A percentile compares a stretch with the other conserved stretches of the same genome.
These are phyloP conservation scores for Asterella californica DNA, from an alignment of 225 moss, liverwort and hornwort genomes.

Conservation along the genomic window DNA sequence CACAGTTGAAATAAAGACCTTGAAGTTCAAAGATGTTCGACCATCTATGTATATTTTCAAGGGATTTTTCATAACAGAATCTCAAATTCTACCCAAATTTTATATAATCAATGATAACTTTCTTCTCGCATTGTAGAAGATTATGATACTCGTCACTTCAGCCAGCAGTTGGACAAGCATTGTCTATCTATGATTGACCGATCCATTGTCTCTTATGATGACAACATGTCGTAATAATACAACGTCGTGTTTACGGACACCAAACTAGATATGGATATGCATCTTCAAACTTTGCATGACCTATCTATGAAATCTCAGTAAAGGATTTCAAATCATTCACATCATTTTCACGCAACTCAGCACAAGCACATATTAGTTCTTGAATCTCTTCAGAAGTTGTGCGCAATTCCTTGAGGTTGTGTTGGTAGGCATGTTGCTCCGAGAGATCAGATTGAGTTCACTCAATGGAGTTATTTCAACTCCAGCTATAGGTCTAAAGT, in stretches of 20 bases:
- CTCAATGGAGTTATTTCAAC: too few relatives aligned
- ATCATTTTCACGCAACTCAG: slow-evolving; percentile 60
- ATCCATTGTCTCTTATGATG: slow-evolving; percentile 58
- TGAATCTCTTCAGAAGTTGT: slow-evolving; percentile 53
- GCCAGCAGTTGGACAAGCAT: slow-evolving; percentile 62
- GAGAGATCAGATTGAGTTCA: background rate
- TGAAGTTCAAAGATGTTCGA: too few relatives aligned
- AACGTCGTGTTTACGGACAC: too few relatives aligned
- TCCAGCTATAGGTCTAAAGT: too few relatives aligned
- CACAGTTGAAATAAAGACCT: too few relatives aligned
- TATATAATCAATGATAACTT: background rate
- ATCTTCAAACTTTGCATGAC: background rate
- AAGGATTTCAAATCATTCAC: slow-evolving; percentile 34
- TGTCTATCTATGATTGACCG: slow-evolving; percentile 76
- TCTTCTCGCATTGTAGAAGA: slow-evolving; percentile 44
- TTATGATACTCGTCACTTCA: slow-evolving; percentile 50
- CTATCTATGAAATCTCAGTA: background rate
- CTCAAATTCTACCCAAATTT: background rate
- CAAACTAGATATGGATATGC: too few relatives aligned
- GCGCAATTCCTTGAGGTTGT: slow-evolving; percentile 47
- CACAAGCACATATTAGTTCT: slow-evolving; percentile 38
- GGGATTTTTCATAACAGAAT: too few relatives aligned
- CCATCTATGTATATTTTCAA: too few relatives aligned
- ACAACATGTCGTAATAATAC: too few relatives aligned
- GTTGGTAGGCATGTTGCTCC: slow-evolving; percentile 47